These are phyloP conservation scores for Pyrenochaeta sp. DNA, from an alignment of 2,329 filamentous ascomycete genomes.

Conservation along the genomic window DNA sequence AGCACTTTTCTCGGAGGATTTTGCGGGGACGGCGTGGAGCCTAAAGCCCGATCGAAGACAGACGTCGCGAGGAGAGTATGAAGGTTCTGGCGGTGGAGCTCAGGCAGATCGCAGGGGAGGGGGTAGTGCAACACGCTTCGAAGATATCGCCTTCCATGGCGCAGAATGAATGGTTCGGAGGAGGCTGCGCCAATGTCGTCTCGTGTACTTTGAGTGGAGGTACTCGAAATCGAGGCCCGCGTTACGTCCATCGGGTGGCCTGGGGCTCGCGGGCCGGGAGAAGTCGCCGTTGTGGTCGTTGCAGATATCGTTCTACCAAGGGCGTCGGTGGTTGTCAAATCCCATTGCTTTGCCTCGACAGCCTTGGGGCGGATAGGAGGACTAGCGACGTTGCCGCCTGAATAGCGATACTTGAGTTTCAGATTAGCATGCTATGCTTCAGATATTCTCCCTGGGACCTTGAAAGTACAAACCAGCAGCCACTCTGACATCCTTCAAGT, in stretches of 20 bases:
- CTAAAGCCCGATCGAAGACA: slow-evolving; percentile 81
- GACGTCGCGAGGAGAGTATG: slow-evolving; percentile 82
- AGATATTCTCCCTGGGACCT: not conserved
- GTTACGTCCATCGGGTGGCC: slow-evolving; percentile 46
- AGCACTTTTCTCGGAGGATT: slow-evolving; percentile 73
- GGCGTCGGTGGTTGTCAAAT: slow-evolving; percentile 44
- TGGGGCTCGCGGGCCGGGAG: slow-evolving; percentile 22
- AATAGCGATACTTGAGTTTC: slow-evolving; percentile 45
- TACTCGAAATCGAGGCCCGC: slow-evolving; percentile 50
- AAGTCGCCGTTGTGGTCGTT: slow-evolving; percentile 28
- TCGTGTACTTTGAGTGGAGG: slow-evolving; percentile 45
- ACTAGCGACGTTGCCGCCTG: slow-evolving; percentile 35
- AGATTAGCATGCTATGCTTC: slow-evolving; percentile 21
- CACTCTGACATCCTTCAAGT: slow-evolving; percentile 46
- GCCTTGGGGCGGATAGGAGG: slow-evolving; percentile 41
- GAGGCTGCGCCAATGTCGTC: slow-evolving; percentile 29
- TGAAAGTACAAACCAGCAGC: slow-evolving; percentile 42
- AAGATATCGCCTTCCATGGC: slow-evolving; percentile 84
- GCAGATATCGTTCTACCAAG: slow-evolving; percentile 47
- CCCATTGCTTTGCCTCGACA: slow-evolving; percentile 48
- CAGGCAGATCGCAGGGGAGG: slow-evolving; percentile 85
- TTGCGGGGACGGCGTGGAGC: slow-evolving; percentile 71
- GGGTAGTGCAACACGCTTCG: slow-evolving; percentile 79
- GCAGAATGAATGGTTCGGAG: slow-evolving; percentile 66
- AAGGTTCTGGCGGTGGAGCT: slow-evolving; percentile 87